phyloP scores from a whole-genome alignment of 1,139 yeast species.

The Debaryomyces singareniensis region DNA sequence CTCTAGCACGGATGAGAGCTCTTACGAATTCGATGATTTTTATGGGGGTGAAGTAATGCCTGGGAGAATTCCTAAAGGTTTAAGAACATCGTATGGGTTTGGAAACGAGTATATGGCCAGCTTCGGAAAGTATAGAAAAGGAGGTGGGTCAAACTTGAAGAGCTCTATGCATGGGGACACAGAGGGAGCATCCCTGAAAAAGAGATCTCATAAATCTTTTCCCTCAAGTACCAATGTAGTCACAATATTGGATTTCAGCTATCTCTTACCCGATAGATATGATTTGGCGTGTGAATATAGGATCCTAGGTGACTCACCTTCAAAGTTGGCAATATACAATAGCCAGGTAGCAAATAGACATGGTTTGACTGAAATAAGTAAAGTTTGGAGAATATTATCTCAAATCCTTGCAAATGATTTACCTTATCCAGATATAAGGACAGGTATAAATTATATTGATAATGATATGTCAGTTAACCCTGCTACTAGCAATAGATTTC shows the following conservation, averaged over 20 bases:
- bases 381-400: slow-evolving; percentile 71
- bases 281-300: slow-evolving; percentile 75
- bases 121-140: slow-evolving; percentile 13
- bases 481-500: slow-evolving; percentile 9
- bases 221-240: slow-evolving; percentile 47
- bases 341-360: slow-evolving; percentile 62
- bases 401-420: slow-evolving; percentile 21
- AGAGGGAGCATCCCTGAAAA: slow-evolving; percentile 8
- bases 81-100: slow-evolving; percentile 26
- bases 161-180: slow-evolving; percentile 20
- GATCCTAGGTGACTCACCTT: slow-evolving; percentile 62
- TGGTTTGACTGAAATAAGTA: slow-evolving; percentile 59
- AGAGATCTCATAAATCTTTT: slow-evolving; percentile 14
- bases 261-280: slow-evolving; percentile 69
- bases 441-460: slow-evolving; percentile 9
- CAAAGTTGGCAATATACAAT: slow-evolving; percentile 61
- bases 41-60: background rate
- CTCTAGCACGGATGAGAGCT: background rate
- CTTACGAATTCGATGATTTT: background rate
- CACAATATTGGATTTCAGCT: slow-evolving; percentile 57
- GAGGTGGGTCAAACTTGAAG: slow-evolving; percentile 21
- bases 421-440: slow-evolving; percentile 19
- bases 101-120: slow-evolving; percentile 5
- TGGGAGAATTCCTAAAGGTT: slow-evolving; percentile 25
- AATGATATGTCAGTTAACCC: slow-evolving; percentile 1